Evolutionary conservation across 345 rosid species (phyloP).

Genomic region (Brassica nigra): DNA sequence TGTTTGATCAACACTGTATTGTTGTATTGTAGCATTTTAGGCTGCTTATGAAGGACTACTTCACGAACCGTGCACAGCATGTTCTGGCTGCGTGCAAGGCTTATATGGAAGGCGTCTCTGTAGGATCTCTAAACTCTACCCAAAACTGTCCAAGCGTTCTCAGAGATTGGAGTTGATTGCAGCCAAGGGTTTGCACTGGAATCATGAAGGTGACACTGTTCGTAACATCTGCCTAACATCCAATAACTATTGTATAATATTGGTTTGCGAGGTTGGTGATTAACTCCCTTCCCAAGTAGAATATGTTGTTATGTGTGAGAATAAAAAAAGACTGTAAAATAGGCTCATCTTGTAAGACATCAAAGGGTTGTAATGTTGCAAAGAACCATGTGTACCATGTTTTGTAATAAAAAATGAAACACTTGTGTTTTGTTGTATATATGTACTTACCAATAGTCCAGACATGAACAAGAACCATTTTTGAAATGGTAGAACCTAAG

Average conservation of each 20-base stretch:
- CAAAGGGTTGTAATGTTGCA: constrained; percentile 12
- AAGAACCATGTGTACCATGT: constrained; percentile 29
- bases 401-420: constrained; percentile 24
- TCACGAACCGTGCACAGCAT: constrained; percentile 41
- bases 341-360: constrained; percentile 29
- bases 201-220: constrained; percentile 22
- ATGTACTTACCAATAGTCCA: constrained; percentile 62
- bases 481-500: constrained; percentile 77
- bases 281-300: constrained; percentile 25
- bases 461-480: constrained; percentile 72
- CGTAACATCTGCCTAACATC: constrained; percentile 31
- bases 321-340: constrained; percentile 33
- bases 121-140: constrained; percentile 71
- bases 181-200: constrained; percentile 42
- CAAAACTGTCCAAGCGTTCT: constrained; percentile 78
- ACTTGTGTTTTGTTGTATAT: constrained; percentile 14
- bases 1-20: constrained; percentile 21
- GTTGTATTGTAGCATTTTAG: constrained; percentile 71
- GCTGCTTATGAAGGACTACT: constrained; percentile 73
- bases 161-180: constrained; percentile 68
- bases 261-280: constrained; percentile 13
- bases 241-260: constrained; percentile 33
- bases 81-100: constrained; percentile 71
- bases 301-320: constrained; percentile 36
- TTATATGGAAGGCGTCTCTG: constrained; percentile 69